A percentile compares a stretch with the other conserved stretches of the same genome.
phyloP scores from a whole-genome alignment of 225 moss, liverwort and hornwort species.

The Antitrichia curtipendula region DNA sequence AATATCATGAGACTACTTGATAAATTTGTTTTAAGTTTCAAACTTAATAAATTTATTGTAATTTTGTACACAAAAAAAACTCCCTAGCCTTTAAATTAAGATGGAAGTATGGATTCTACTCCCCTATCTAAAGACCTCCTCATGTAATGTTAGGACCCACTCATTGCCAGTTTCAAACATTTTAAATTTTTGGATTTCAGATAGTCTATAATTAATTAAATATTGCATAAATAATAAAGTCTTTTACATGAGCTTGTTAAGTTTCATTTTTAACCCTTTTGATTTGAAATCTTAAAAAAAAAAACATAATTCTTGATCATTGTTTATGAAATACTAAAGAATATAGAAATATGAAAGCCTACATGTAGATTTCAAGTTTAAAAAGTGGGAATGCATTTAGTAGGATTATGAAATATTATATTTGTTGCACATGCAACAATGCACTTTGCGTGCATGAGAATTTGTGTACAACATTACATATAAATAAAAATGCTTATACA shows the following conservation, averaged over 20 bases:
- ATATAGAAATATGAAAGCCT: not conserved
- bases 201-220: too few relatives aligned
- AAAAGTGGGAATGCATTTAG: not conserved
- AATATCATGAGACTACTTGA: too few relatives aligned
- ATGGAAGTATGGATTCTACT: too few relatives aligned
- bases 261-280: not conserved
- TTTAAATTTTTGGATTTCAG: not conserved
- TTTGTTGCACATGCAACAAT: not conserved
- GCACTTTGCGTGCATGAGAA: not conserved
- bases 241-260: not conserved
- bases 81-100: too few relatives aligned
- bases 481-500: not conserved
- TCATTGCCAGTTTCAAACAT: rapidly evolving
- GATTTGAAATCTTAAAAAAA: not conserved
- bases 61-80: too few relatives aligned
- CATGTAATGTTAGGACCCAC: not conserved
- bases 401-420: not conserved
- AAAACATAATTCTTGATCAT: not conserved
- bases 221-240: too few relatives aligned
- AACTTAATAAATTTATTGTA: too few relatives aligned
- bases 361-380: not conserved
- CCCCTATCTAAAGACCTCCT: too few relatives aligned
- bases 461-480: not conserved
- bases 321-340: not conserved
- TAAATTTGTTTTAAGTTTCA: too few relatives aligned